A percentile compares a stretch with the other conserved stretches of the same genome.
Evolutionary conservation across 148 eudicot genomes (phyloP).

Genomic region (Rheum nobile): DNA sequence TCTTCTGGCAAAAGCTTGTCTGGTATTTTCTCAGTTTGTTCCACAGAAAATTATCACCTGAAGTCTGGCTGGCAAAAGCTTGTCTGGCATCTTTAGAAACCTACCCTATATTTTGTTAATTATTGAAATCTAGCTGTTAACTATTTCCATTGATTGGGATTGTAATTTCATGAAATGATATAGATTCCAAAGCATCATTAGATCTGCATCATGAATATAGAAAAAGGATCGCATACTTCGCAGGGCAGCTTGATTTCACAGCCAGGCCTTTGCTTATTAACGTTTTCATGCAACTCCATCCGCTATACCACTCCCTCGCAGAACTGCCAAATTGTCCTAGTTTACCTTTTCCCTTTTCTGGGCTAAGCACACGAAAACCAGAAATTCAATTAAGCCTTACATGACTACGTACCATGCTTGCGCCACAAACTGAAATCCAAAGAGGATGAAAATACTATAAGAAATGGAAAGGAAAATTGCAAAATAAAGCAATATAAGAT

Average conservation of each 20-base stretch:
- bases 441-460: too few relatives aligned
- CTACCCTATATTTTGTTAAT: background rate
- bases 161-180: background rate
- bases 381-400: background rate
- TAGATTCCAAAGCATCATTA: background rate
- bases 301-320: conserved; percentile 77
- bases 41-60: background rate
- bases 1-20: background rate
- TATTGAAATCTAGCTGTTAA: background rate
- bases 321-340: conserved; percentile 71
- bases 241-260: conserved; percentile 76
- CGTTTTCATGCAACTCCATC: conserved; percentile 89
- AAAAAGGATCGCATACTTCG: conserved; percentile 53
- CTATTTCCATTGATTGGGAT: background rate
- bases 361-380: conserved; percentile 35
- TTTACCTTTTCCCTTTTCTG: conserved; percentile 70
- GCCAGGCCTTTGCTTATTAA: conserved; percentile 66
- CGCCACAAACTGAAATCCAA: background rate
- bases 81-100: background rate
- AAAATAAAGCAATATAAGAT: too few relatives aligned
- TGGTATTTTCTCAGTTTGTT: background rate
- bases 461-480: too few relatives aligned
- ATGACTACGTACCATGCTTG: background rate
- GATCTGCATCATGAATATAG: background rate
- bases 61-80: too few relatives aligned